phyloP scores from a whole-genome alignment of 306 rosid species.

The Aeschynomene evenia region DNA sequence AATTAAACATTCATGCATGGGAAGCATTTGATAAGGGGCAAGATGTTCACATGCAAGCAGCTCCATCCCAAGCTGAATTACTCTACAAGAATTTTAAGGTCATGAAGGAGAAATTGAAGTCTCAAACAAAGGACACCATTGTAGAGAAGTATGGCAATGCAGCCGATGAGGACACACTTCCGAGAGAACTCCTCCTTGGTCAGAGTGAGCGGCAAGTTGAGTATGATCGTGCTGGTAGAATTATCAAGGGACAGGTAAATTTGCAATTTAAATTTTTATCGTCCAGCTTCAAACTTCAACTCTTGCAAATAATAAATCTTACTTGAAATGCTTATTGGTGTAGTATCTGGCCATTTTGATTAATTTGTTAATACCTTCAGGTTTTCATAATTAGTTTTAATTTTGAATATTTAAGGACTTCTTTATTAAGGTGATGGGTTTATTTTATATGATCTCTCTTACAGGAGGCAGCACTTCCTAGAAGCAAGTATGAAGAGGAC shows the following conservation, averaged over 20 bases:
- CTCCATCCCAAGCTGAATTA: slow-evolving; percentile 66
- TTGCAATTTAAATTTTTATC: background rate
- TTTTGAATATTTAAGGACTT: background rate
- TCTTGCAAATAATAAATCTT: background rate
- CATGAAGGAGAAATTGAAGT: slow-evolving; percentile 49
- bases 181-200: slow-evolving; percentile 55
- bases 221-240: slow-evolving; percentile 61
- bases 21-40: slow-evolving; percentile 63
- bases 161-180: slow-evolving; percentile 44
- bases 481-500: slow-evolving; percentile 61
- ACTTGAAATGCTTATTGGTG: background rate
- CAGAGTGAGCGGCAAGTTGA: slow-evolving; percentile 55
- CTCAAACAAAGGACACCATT: slow-evolving; percentile 52
- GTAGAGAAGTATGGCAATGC: slow-evolving; percentile 62
- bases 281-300: background rate
- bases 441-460: background rate
- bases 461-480: slow-evolving; percentile 55
- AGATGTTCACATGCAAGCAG: slow-evolving; percentile 58
- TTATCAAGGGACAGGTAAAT: slow-evolving; percentile 49
- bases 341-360: background rate
- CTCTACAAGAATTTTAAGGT: slow-evolving; percentile 54
- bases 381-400: background rate
- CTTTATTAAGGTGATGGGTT: background rate
- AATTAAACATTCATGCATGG: slow-evolving; percentile 58
- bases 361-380: background rate